phyloP scores from a whole-genome alignment of 345 rosid species.

The Ailanthus altissimus region DNA sequence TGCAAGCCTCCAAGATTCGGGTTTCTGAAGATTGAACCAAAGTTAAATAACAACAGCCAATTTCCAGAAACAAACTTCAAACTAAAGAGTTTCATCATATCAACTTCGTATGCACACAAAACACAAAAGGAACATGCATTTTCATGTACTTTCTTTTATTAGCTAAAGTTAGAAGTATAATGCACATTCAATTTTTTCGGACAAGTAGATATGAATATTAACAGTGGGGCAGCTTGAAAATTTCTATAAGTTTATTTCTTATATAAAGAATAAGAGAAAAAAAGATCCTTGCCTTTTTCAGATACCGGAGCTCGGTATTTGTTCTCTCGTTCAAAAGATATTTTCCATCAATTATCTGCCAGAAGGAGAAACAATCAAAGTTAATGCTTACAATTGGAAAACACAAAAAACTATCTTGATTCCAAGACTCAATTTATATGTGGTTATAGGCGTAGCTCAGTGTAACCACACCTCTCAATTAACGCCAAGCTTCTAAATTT shows the following conservation, averaged over 20 bases:
- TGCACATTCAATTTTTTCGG: background rate
- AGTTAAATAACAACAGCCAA: background rate
- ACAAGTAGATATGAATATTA: background rate
- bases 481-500: no score
- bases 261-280: background rate
- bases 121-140: background rate
- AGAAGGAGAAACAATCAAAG: background rate
- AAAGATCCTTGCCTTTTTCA: constrained; percentile 55
- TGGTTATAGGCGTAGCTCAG: no score
- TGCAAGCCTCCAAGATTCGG: constrained; percentile 88
- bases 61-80: background rate
- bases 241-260: background rate
- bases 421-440: background rate
- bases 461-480: no score
- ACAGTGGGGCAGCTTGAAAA: background rate
- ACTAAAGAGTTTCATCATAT: background rate
- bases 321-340: constrained; percentile 83
- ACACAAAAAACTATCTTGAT: background rate
- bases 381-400: background rate
- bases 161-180: background rate
- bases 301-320: constrained; percentile 55
- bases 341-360: constrained; percentile 72
- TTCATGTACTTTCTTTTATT: background rate
- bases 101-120: background rate
- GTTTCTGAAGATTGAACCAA: constrained; percentile 47